phyloP scores from a whole-genome alignment of 306 rosid species.

The Cucumis melo region DNA sequence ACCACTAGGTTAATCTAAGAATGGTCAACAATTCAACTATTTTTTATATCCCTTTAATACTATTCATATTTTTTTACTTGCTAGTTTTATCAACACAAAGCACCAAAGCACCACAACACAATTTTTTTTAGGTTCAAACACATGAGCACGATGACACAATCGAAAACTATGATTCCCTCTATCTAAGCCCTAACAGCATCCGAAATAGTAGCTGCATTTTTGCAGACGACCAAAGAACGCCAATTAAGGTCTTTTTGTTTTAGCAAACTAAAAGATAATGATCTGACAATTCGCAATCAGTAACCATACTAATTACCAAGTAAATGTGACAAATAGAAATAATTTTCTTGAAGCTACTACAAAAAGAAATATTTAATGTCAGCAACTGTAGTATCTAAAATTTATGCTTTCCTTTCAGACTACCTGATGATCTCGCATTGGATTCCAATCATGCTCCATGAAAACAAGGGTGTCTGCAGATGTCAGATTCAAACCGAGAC shows the following conservation, averaged over 20 bases:
- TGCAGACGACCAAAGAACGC: not conserved
- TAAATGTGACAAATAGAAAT: not conserved
- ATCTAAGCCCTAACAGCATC: not conserved
- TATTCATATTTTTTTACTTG: not conserved
- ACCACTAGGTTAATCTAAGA: too few species aligned
- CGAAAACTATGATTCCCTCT: not conserved
- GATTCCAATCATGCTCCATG: slow-evolving; percentile 99
- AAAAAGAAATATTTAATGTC: not conserved
- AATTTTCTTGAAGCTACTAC: not conserved
- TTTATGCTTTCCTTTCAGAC: not conserved
- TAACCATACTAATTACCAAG: not conserved
- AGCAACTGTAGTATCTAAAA: not conserved
- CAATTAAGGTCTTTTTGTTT: not conserved
- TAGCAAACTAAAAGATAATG: not conserved
- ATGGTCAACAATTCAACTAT: too few species aligned
- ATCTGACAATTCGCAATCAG: not conserved
- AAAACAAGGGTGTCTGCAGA: slow-evolving; percentile 91
- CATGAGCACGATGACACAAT: not conserved
- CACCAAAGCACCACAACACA: not conserved
- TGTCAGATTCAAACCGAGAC: slow-evolving; percentile 95
- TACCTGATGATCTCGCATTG: slow-evolving; percentile 98
- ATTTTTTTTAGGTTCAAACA: not conserved
- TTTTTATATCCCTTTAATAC: not conserved
- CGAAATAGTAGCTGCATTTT: not conserved
- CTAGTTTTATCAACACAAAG: not conserved